Conservation (phyloP, 139 green algal genomes). For the Chlamydomonas sphaeroides region DNA sequence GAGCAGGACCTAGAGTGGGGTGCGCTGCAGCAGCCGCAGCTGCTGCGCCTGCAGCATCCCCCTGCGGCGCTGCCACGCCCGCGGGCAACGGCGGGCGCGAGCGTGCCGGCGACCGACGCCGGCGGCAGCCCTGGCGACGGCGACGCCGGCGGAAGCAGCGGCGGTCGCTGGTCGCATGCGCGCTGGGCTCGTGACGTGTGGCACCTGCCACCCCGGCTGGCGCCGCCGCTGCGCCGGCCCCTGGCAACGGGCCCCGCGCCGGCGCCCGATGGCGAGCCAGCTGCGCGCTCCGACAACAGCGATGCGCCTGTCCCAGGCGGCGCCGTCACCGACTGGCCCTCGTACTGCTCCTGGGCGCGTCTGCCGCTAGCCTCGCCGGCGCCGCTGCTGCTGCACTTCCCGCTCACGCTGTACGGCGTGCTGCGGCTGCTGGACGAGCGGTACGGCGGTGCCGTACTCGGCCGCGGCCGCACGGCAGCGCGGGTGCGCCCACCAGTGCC, state of each 20-base stretch:
- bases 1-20: not conserved
- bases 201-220: constrained; percentile 9
- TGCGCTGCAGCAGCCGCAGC: not conserved
- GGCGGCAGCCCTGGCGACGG: not conserved
- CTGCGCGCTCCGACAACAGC: not conserved
- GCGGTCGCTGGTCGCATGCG: not conserved
- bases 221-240: not conserved
- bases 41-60: not conserved
- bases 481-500: too few relatives aligned
- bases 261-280: too few relatives aligned
- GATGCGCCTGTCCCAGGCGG: too few relatives aligned
- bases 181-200: not conserved
- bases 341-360: constrained; percentile 37
- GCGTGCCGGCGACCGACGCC: not conserved
- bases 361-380: constrained; percentile 43
- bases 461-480: too few relatives aligned
- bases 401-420: constrained; percentile 41
- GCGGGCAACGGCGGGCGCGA: not conserved
- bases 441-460: not conserved
- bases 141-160: not conserved
- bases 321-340: constrained; percentile 19
- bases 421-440: constrained; percentile 19
- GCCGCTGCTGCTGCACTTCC: constrained; percentile 49
- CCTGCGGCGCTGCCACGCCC: not conserved
- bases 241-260: too few relatives aligned